A percentile compares a stretch with the other conserved stretches of the same genome.
phyloP scores from a whole-genome alignment of 2,329 filamentous ascomycete species.

The Neonectria ditissima region DNA sequence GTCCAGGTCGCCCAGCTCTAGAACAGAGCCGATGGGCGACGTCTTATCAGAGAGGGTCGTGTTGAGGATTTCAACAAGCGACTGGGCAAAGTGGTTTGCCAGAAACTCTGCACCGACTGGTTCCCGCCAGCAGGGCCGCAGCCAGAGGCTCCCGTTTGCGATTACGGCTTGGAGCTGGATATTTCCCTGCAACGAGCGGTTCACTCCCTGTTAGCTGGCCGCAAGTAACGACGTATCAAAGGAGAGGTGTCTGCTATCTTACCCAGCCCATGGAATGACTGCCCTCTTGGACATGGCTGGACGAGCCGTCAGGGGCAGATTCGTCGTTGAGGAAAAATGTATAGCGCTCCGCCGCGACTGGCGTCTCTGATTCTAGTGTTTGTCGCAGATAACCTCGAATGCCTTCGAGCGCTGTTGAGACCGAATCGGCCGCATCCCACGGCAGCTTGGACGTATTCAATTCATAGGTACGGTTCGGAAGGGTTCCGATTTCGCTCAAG shows the following conservation, averaged over 20 bases:
- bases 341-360: conserved; percentile 17
- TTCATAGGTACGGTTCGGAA: conserved; percentile 33
- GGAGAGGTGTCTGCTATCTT: conserved; percentile 14
- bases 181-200: conserved; percentile 33
- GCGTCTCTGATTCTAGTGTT: conserved; percentile 23
- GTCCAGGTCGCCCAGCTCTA: conserved; percentile 38
- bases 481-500: conserved; percentile 29
- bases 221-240: neutral
- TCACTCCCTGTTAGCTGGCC: conserved; percentile 12
- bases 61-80: conserved; percentile 41
- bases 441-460: conserved; percentile 39
- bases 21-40: conserved; percentile 29
- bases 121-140: conserved; percentile 40
- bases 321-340: conserved; percentile 42
- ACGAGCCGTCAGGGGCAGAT: conserved; percentile 27
- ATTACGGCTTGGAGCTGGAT: conserved; percentile 39
- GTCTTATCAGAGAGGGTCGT: conserved; percentile 33
- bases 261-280: conserved; percentile 38
- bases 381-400: conserved; percentile 32
- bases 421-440: conserved; percentile 33
- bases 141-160: conserved; percentile 34
- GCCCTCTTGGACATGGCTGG: conserved; percentile 27
- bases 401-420: conserved; percentile 34
- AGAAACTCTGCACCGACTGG: conserved; percentile 40
- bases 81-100: conserved; percentile 39